These are phyloP conservation scores for Cutaneotrichosporon sp. DNA, from an alignment of 1,284 basidiomycete genomes.

Conservation along the genomic window DNA sequence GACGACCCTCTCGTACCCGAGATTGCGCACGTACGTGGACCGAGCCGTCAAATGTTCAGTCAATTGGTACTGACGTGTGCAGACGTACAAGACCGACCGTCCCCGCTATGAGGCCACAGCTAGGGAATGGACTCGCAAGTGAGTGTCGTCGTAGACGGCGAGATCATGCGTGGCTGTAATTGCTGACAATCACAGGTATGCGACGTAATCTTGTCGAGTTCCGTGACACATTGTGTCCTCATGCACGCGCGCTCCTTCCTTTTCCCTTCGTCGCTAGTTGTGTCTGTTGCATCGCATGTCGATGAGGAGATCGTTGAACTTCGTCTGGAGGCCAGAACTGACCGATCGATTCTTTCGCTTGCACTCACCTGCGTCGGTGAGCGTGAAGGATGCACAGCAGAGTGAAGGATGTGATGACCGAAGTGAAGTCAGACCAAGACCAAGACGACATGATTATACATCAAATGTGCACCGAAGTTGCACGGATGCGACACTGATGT, in stretches of 20 bases:
- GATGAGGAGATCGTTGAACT: neutral
- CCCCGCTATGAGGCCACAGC: slow-evolving; percentile 90
- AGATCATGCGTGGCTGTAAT: too few species aligned
- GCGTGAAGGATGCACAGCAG: too few species aligned
- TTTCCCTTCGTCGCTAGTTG: slow-evolving; percentile 8
- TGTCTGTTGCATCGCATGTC: slow-evolving; percentile 7
- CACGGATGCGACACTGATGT: neutral
- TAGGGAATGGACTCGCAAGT: slow-evolving; percentile 97
- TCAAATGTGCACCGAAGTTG: neutral
- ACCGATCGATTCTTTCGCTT: too few species aligned
- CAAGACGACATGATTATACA: neutral
- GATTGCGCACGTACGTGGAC: slow-evolving; percentile 51
- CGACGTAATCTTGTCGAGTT: slow-evolving; percentile 21
- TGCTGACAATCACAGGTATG: slow-evolving; percentile 24
- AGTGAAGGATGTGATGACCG: too few species aligned
- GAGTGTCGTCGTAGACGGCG: slow-evolving; percentile 14
- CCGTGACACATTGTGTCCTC: slow-evolving; percentile 8
- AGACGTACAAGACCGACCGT: slow-evolving; percentile 93
- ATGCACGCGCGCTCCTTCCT: neutral
- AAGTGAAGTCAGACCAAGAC: too few species aligned
- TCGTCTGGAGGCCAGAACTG: too few species aligned
- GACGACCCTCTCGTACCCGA: slow-evolving; percentile 72
- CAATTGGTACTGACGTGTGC: slow-evolving; percentile 24
- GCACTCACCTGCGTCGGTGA: too few species aligned
- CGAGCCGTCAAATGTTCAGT: neutral